Evolutionary conservation across 106 monocot genomes (phyloP).

Genomic region (Apostasia shenzhenica): DNA sequence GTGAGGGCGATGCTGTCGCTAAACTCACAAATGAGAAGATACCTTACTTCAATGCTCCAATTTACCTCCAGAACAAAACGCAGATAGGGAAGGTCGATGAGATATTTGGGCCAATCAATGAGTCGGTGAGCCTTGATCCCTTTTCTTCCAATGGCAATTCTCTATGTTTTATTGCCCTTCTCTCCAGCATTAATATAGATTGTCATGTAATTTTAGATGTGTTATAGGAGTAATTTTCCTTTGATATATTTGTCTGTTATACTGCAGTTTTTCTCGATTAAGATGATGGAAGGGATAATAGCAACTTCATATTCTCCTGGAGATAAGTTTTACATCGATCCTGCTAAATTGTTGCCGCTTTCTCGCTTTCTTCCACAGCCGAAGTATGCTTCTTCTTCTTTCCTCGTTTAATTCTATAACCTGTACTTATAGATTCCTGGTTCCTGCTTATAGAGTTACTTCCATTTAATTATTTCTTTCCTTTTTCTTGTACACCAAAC

Average conservation of each 20-base stretch:
- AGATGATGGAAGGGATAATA: conserved; percentile 91
- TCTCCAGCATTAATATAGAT: background rate
- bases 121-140: conserved; percentile 56
- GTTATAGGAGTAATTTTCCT: background rate
- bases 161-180: background rate
- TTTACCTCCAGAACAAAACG: conserved; percentile 87
- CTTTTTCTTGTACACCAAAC: background rate
- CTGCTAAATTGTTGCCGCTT: conserved; percentile 74
- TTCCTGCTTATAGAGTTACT: background rate
- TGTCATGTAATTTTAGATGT: background rate
- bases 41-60: conserved; percentile 89
- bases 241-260: background rate
- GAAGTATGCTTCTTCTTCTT: conserved; percentile 43
- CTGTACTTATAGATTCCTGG: background rate
- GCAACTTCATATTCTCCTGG: conserved; percentile 60
- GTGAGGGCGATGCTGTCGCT: conserved; percentile 82
- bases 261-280: conserved; percentile 73
- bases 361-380: conserved; percentile 76
- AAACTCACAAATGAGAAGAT: conserved; percentile 90
- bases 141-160: background rate
- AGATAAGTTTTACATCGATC: conserved; percentile 92
- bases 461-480: background rate
- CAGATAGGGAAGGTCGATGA: conserved; percentile 96
- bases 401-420: background rate
- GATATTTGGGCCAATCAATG: conserved; percentile 95